A percentile compares a stretch with the other conserved stretches of the same genome.
phyloP scores from a whole-genome alignment of 208 protist species.

The Leishmania gerbilli region DNA sequence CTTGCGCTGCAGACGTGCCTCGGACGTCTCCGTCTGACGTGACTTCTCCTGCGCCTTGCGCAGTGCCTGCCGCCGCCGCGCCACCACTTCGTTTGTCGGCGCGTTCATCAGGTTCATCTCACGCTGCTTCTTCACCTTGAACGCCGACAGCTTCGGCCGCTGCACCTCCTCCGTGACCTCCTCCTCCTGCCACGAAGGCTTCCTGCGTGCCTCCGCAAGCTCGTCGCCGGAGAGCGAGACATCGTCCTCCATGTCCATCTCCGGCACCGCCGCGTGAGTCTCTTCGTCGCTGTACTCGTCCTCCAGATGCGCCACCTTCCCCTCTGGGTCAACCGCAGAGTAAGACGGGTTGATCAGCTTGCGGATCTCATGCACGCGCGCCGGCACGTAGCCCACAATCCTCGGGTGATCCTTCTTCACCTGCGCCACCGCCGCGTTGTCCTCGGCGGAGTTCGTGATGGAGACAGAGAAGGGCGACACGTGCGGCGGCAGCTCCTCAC shows the following conservation, averaged over 20 bases:
- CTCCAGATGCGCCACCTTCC: conserved; percentile 67
- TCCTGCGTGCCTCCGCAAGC: conserved; percentile 50
- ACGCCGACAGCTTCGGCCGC: conserved; percentile 75
- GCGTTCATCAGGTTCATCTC: conserved; percentile 90
- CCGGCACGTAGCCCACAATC: conserved; percentile 83
- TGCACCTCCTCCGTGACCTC: conserved; percentile 80
- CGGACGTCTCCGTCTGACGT: conserved; percentile 45
- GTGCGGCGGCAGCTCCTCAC: conserved; percentile 91
- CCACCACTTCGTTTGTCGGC: conserved; percentile 81
- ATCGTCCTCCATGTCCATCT: conserved; percentile 81
- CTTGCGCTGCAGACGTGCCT: conserved; percentile 68
- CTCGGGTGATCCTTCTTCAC: conserved; percentile 78
- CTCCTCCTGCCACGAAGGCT: conserved; percentile 78
- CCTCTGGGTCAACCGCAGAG: conserved; percentile 68
- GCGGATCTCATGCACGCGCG: conserved; percentile 89
- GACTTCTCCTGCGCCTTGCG: conserved; percentile 47
- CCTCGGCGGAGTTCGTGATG: conserved; percentile 82
- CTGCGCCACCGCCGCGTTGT: conserved; percentile 79
- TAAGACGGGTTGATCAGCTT: conserved; percentile 79
- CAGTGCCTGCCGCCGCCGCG: conserved; percentile 66
- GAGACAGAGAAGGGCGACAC: conserved; percentile 92
- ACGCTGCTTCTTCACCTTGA: conserved; percentile 90
- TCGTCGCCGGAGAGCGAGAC: conserved; percentile 88
- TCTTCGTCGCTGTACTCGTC: conserved; percentile 77
- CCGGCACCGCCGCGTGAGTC: conserved; percentile 43